Evolutionary conservation across 1,139 yeast genomes (phyloP).

Genomic region (Saccharomyces hybrid): DNA sequence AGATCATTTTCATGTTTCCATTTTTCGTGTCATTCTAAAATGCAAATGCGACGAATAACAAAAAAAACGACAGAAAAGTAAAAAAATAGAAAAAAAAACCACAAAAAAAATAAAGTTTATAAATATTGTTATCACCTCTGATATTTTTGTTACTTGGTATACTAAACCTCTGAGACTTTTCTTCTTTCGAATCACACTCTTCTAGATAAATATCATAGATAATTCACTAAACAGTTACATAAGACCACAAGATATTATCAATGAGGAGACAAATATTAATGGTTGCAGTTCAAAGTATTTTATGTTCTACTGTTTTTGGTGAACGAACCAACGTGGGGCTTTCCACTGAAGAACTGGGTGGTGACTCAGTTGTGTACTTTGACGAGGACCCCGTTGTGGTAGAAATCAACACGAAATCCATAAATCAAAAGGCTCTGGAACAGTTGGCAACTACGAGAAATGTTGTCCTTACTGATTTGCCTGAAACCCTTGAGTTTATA

Average conservation of each 20-base stretch:
- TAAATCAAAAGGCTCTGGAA: slow-evolving; percentile 17
- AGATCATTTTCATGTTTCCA: too few species aligned
- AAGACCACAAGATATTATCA: background rate
- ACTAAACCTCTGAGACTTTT: too few species aligned
- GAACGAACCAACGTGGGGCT: slow-evolving; percentile 12
- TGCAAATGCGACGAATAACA: too few species aligned
- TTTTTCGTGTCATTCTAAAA: too few species aligned
- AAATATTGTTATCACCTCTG: too few species aligned
- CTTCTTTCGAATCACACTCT: background rate
- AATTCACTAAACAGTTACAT: too few species aligned
- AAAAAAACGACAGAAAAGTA: too few species aligned
- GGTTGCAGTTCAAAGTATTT: background rate
- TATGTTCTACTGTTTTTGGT: slow-evolving; percentile 7
- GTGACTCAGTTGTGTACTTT: slow-evolving; percentile 11
- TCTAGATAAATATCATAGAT: too few species aligned
- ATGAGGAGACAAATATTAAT: slow-evolving; percentile 11
- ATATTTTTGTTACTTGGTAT: too few species aligned
- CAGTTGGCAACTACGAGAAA: slow-evolving; percentile 17
- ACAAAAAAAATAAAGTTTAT: too few species aligned
- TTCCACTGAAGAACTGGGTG: slow-evolving; percentile 18
- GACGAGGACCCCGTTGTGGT: slow-evolving; percentile 13
- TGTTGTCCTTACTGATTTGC: slow-evolving; percentile 21
- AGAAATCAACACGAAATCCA: slow-evolving; percentile 14
- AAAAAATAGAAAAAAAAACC: too few species aligned
- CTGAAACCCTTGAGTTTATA: slow-evolving; percentile 23